Percentiles rank a stretch among this genome's conserved stretches.
Conservation (phyloP, 2,329 filamentous ascomycete species). For the Raffaelea albimanens region DNA sequence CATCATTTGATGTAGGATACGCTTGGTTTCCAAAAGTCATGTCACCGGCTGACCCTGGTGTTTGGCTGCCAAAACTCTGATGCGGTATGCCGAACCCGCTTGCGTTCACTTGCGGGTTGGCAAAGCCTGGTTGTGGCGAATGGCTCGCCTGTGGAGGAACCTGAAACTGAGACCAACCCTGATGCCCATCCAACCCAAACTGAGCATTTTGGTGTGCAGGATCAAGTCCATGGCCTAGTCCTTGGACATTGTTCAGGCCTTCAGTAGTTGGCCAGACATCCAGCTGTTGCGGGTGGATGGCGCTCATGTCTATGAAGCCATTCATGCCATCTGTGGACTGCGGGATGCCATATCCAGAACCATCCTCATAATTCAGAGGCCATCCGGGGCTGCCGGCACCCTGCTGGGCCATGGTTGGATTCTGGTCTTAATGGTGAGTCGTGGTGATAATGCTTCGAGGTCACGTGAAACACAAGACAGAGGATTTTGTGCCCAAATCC, state of each 20-base stretch:
- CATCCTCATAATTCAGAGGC: constrained; percentile 10
- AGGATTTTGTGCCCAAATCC: no score
- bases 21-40: constrained; percentile 2
- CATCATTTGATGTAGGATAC: constrained; percentile 2
- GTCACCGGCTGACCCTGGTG: not conserved
- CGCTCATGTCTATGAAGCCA: constrained; percentile 8
- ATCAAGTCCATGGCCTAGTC: not conserved
- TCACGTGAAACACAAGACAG: not conserved
- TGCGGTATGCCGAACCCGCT: not conserved
- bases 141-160: not conserved
- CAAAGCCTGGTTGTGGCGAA: constrained; percentile 1
- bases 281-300: constrained; percentile 7
- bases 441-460: no score
- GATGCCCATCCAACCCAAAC: constrained; percentile 4
- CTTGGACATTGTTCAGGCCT: not conserved
- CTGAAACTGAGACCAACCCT: constrained; percentile 2
- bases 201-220: not conserved
- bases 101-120: not conserved
- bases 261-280: constrained; percentile 8
- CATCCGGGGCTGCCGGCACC: constrained; percentile 9
- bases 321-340: constrained; percentile 5
- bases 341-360: constrained; percentile 5
- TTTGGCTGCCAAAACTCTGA: not conserved
- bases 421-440: not conserved
- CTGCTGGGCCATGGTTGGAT: constrained; percentile 15